Conservation (phyloP, 1,284 basidiomycete genomes). For the Apiotrichum porosum region DNA sequence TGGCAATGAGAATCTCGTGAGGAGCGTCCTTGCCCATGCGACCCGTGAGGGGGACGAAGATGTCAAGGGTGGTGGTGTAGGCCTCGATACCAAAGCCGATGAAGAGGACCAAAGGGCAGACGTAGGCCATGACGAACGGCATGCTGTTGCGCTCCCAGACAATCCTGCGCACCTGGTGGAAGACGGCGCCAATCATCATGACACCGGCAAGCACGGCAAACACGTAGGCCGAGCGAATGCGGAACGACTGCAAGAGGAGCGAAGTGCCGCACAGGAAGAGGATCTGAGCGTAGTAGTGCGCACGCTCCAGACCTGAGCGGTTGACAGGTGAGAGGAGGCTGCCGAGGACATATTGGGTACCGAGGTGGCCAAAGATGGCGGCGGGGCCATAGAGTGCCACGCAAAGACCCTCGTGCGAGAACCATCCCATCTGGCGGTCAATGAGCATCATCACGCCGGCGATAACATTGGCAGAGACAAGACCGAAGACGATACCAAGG, state of each 20-base stretch:
- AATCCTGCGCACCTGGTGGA: conserved; percentile 17
- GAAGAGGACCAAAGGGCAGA: conserved; percentile 60
- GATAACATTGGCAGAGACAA: conserved; percentile 64
- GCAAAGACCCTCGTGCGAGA: conserved; percentile 65
- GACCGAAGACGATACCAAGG: conserved; percentile 44
- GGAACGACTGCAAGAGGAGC: conserved; percentile 52
- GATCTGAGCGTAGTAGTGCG: conserved; percentile 60
- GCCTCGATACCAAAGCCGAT: conserved; percentile 67
- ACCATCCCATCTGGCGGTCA: conserved; percentile 58
- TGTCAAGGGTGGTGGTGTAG: conserved; percentile 62
- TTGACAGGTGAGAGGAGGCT: conserved; percentile 23
- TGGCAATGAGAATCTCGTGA: conserved; percentile 83
- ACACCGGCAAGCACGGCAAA: conserved; percentile 33
- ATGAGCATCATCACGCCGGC: conserved; percentile 68
- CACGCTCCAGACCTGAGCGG: conserved; percentile 55
- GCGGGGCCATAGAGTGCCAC: conserved; percentile 74
- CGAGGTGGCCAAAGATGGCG: conserved; percentile 53
- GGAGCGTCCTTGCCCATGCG: conserved; percentile 65
- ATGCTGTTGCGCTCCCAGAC: conserved; percentile 11
- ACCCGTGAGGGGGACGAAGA: conserved; percentile 85
- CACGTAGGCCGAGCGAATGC: conserved; percentile 49
- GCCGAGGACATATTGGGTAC: conserved; percentile 30
- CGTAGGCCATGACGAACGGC: conserved; percentile 55
- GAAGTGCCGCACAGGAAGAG: conserved; percentile 55
- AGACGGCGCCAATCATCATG: conserved; percentile 29